Evolutionary conservation across 768 basidiomycete genomes (phyloP), one percentile per base, ranked within the genome.

Genomic region (Filobasidium wieringae): DNA sequence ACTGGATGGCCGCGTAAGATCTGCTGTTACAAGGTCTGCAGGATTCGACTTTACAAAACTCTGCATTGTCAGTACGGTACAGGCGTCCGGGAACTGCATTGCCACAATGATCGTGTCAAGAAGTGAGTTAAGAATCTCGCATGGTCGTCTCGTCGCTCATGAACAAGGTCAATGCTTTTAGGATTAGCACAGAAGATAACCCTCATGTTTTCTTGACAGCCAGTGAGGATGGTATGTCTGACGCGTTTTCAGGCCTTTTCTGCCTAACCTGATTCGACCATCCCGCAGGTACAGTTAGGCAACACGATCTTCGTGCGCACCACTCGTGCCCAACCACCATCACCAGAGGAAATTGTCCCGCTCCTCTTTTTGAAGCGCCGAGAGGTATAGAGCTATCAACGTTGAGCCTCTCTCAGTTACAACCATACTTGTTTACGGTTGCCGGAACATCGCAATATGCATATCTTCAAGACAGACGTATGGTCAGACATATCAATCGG

Each of bases 401-500:
- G 19, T 73, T 91, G 41, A 80, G 87, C 2, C 75, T 86, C 24
- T 89, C 89, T 17, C 80, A 85, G 2, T 76, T 89, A 14, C 83
- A 85, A 0, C 88, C 88, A 0, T 85, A 87, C 66, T 84, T 88
- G 57, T 83, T 91, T 61, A 83, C 90, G 19, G 87, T 90, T 32
- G 88, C 86, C 3, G 89, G 89, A 32, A 81, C 85, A 62, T 82
- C 85, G 63, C 34, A 29, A 31, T 68, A 87, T 84, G 87, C 83
- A 0, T 87, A 82, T 70, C 78, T 93, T 1, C 91, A 86, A 67
- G 89, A 93, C 70, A 80, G 89, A 54, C 79, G 89, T 49, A 84
- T 87, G 64, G 73, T 80, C 15, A 81, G 82, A 7, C 80, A 83
- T 31, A 73, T 87, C 40, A 72, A 76, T 57, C 80, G 80, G 49